Conservation (phyloP, 345 rosid genomes). For the Raphanus sativus region DNA sequence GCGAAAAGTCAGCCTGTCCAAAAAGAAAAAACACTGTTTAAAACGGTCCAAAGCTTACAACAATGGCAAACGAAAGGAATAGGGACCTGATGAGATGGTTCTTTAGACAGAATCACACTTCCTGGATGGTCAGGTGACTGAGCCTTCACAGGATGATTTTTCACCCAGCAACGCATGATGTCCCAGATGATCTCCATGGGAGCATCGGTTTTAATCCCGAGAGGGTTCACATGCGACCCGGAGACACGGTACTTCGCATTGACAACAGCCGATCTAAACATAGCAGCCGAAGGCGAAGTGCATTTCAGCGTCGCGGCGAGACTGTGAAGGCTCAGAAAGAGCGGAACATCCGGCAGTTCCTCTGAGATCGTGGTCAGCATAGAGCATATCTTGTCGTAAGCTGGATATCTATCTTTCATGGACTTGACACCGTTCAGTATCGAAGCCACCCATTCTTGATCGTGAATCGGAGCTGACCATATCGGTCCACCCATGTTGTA, state of each 20-base stretch:
- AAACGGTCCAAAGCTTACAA: background rate
- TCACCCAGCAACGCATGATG: constrained; percentile 99
- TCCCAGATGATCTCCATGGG: constrained; percentile 99
- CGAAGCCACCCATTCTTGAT: constrained; percentile 85
- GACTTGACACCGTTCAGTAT: constrained; percentile 65
- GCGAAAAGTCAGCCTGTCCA: constrained; percentile 83
- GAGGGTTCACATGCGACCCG: constrained; percentile 88
- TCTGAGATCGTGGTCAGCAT: constrained; percentile 87
- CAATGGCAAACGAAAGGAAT: background rate
- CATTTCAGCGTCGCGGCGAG: constrained; percentile 93
- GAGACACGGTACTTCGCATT: constrained; percentile 93
- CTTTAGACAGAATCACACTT: constrained; percentile 86
- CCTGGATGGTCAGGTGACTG: constrained; percentile 84
- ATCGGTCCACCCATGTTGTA: constrained; percentile 96
- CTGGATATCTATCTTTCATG: constrained; percentile 83
- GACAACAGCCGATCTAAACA: constrained; percentile 91
- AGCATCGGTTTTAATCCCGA: constrained; percentile 95
- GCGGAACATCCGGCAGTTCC: constrained; percentile 95
- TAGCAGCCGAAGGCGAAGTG: constrained; percentile 93
- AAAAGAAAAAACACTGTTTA: background rate
- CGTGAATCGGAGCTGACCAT: constrained; percentile 97
- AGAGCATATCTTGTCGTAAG: constrained; percentile 82
- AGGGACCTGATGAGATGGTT: constrained; percentile 74
- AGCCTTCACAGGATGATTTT: constrained; percentile 88
- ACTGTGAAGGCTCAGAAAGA: constrained; percentile 90